Percentiles rank a stretch among this genome's conserved stretches.
phyloP scores from a whole-genome alignment of 1,139 yeast species.

The Barnettozyma hawaiiensis region DNA sequence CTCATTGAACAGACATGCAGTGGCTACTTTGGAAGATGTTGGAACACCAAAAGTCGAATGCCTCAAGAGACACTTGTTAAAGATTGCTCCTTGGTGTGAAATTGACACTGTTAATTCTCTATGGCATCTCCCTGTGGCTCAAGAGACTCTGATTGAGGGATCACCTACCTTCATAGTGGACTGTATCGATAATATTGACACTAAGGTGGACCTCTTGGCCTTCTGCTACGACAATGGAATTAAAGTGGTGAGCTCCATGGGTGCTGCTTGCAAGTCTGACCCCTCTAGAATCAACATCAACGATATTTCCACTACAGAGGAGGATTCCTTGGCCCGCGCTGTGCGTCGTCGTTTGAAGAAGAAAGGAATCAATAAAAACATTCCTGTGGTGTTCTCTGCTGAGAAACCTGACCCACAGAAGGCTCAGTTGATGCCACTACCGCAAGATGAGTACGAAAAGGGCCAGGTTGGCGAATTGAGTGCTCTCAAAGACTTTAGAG shows the following conservation, averaged over 20 bases:
- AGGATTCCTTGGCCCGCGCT: constrained; percentile 87
- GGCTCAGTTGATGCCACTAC: constrained; percentile 78
- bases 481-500: constrained; percentile 84
- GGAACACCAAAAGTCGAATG: constrained; percentile 87
- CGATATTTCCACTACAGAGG: constrained; percentile 75
- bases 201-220: constrained; percentile 82
- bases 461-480: constrained; percentile 86
- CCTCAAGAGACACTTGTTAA: constrained; percentile 53
- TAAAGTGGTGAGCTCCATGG: constrained; percentile 82
- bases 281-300: constrained; percentile 78
- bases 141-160: constrained; percentile 49
- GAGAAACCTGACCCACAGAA: constrained; percentile 96
- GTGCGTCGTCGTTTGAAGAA: constrained; percentile 79
- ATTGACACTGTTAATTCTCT: constrained; percentile 73
- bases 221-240: constrained; percentile 58
- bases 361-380: constrained; percentile 67
- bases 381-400: constrained; percentile 86
- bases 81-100: constrained; percentile 87
- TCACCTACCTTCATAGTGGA: constrained; percentile 76
- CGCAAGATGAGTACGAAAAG: constrained; percentile 69
- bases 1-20: constrained; percentile 89
- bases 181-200: constrained; percentile 92
- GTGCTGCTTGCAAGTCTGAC: constrained; percentile 91
- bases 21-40: constrained; percentile 82
- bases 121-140: constrained; percentile 66